These are phyloP conservation scores for Dendrobium chrysotoxum DNA, from an alignment of 106 monocot genomes.

Conservation along the genomic window DNA sequence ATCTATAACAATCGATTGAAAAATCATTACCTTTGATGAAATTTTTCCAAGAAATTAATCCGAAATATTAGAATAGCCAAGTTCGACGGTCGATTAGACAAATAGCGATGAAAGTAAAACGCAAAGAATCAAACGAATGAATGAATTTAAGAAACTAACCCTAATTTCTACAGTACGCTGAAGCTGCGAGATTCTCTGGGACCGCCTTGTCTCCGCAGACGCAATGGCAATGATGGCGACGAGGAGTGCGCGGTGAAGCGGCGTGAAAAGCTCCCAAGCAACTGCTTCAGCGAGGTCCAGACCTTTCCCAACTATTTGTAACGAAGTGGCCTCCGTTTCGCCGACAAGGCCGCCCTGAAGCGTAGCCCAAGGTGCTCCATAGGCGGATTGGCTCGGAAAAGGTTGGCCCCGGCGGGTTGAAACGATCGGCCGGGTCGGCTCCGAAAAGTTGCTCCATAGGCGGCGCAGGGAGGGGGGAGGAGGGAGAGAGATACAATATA, in stretches of 20 bases:
- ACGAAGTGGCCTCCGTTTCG: constrained; percentile 53
- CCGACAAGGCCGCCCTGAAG: constrained; percentile 69
- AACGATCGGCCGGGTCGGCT: constrained; percentile 10
- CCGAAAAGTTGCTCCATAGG: constrained; percentile 25
- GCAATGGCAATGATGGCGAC: constrained; percentile 66
- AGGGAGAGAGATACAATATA: constrained; percentile 26
- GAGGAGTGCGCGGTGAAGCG: constrained; percentile 63
- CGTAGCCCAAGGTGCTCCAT: constrained; percentile 45
- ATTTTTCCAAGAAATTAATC: not conserved
- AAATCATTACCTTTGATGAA: not conserved
- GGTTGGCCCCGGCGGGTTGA: not conserved
- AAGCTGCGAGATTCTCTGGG: constrained; percentile 33
- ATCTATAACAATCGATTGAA: too few relatives aligned
- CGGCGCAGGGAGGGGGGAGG: constrained; percentile 18
- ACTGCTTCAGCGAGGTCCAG: constrained; percentile 35
- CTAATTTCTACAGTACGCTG: constrained; percentile 58
- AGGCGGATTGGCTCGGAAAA: not conserved
- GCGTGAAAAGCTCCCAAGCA: constrained; percentile 84
- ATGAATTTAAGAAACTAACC: constrained; percentile 17
- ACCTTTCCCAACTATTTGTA: constrained; percentile 24
- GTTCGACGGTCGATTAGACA: not conserved
- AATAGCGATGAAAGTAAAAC: not conserved
- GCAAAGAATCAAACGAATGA: not conserved
- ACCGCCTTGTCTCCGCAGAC: constrained; percentile 21
- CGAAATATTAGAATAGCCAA: not conserved